Percentiles rank a stretch among this genome's conserved stretches.
These are phyloP conservation scores for Hyaloscypha variabilis DNA, from an alignment of 495 filamentous ascomycete genomes.

Conservation along the genomic window DNA sequence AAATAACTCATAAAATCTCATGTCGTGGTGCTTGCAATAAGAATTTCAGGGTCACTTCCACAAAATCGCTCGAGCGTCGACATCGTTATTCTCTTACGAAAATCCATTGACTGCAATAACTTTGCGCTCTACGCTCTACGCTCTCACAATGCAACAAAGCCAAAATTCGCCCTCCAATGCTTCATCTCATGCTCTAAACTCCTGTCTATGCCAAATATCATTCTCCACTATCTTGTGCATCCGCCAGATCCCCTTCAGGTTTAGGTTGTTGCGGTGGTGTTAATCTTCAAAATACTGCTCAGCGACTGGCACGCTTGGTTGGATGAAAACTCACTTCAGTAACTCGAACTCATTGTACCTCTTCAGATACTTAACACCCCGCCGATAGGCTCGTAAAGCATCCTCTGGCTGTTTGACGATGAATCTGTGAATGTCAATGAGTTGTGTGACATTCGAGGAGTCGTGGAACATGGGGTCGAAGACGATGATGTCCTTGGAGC, in stretches of 20 bases:
- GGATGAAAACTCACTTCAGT: slow-evolving; percentile 60
- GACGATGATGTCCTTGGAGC: slow-evolving; percentile 72
- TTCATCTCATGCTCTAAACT: neutral
- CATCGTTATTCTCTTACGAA: neutral
- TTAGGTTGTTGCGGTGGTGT: slow-evolving; percentile 8
- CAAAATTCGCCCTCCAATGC: neutral
- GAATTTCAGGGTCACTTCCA: neutral
- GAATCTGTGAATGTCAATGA: slow-evolving; percentile 47
- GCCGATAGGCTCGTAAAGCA: slow-evolving; percentile 70
- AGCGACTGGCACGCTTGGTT: neutral
- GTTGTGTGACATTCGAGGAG: slow-evolving; percentile 58
- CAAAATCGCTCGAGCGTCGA: neutral
- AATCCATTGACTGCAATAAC: neutral
- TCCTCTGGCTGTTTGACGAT: slow-evolving; percentile 51
- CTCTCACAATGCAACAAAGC: neutral
- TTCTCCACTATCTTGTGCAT: neutral
- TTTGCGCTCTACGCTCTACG: neutral
- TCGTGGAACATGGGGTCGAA: slow-evolving; percentile 90
- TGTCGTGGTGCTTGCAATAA: neutral
- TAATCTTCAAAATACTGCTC: slow-evolving; percentile 8
- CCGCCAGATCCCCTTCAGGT: neutral
- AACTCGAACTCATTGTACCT: slow-evolving; percentile 80
- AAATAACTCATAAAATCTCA: neutral
- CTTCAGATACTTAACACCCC: slow-evolving; percentile 64
- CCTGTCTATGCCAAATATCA: neutral